Evolutionary conservation across 495 filamentous ascomycete genomes (phyloP).

Genomic region (Neurospora sp.): DNA sequence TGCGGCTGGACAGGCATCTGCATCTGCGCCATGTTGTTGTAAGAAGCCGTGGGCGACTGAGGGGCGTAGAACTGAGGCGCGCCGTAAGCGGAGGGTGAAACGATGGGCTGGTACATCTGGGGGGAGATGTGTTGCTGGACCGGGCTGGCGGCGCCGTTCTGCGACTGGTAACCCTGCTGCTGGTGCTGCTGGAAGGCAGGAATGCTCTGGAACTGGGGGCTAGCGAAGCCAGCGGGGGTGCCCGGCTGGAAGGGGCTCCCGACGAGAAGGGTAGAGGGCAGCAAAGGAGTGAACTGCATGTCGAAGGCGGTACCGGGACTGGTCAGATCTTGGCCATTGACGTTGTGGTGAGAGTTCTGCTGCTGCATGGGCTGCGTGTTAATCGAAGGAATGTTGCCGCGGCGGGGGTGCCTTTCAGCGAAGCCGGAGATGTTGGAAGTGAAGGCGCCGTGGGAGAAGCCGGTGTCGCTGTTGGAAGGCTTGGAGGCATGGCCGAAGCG

Average conservation of each 20-base stretch:
- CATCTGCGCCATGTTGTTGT: constrained; percentile 51
- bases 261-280: constrained; percentile 87
- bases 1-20: constrained; percentile 37
- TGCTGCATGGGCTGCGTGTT: constrained; percentile 62
- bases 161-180: constrained; percentile 49
- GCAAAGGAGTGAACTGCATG: constrained; percentile 95
- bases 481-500: constrained; percentile 60
- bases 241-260: constrained; percentile 96
- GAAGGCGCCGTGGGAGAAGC: constrained; percentile 87
- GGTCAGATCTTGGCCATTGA: constrained; percentile 60
- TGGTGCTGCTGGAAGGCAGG: constrained; percentile 58
- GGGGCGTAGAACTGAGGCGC: constrained; percentile 66
- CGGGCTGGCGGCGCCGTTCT: constrained; percentile 37
- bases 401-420: constrained; percentile 70
- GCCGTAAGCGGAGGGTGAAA: constrained; percentile 65
- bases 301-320: constrained; percentile 83
- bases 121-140: constrained; percentile 50
- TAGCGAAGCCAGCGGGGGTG: constrained; percentile 78
- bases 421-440: constrained; percentile 71
- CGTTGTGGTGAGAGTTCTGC: constrained; percentile 29
- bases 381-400: constrained; percentile 81
- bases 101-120: constrained; percentile 65
- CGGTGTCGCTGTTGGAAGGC: constrained; percentile 67
- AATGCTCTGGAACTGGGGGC: constrained; percentile 81
- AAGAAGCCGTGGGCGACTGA: constrained; percentile 75